These are phyloP conservation scores for Nicotiana tabacum DNA, from an alignment of 257 asterid species.

Conservation along the genomic window DNA sequence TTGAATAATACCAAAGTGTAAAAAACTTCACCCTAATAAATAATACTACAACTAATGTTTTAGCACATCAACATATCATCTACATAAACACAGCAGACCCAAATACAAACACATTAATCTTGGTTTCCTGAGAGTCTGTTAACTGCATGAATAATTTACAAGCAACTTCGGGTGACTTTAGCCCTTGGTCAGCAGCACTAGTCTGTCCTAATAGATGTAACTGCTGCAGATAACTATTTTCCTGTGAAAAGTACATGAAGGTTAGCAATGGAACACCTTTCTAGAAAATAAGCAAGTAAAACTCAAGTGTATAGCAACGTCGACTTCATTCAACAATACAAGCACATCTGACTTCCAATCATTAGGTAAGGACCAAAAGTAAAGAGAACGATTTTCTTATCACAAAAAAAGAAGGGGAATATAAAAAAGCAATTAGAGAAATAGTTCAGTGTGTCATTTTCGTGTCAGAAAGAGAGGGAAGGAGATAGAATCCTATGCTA, in stretches of 20 bases:
- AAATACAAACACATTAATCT: not conserved
- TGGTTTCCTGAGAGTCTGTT: not conserved
- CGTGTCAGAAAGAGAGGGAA: not conserved
- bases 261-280: not conserved
- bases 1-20: not conserved
- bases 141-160: not conserved
- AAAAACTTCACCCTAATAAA: not conserved
- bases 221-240: slow-evolving; percentile 1
- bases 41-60: not conserved
- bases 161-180: not conserved
- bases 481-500: not conserved
- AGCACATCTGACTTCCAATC: not conserved
- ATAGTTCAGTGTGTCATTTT: not conserved
- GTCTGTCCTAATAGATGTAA: not conserved
- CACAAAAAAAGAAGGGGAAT: not conserved
- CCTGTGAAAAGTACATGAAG: not conserved
- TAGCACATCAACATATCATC: not conserved
- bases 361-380: not conserved
- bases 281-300: not conserved
- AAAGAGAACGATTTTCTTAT: not conserved
- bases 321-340: not conserved
- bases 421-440: not conserved
- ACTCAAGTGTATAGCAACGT: not conserved
- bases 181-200: not conserved
- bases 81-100: not conserved